A percentile compares a stretch with the other conserved stretches of the same genome.
phyloP scores from a whole-genome alignment of 495 filamentous ascomycete genomes.

The Penicillium ochrochloron region DNA sequence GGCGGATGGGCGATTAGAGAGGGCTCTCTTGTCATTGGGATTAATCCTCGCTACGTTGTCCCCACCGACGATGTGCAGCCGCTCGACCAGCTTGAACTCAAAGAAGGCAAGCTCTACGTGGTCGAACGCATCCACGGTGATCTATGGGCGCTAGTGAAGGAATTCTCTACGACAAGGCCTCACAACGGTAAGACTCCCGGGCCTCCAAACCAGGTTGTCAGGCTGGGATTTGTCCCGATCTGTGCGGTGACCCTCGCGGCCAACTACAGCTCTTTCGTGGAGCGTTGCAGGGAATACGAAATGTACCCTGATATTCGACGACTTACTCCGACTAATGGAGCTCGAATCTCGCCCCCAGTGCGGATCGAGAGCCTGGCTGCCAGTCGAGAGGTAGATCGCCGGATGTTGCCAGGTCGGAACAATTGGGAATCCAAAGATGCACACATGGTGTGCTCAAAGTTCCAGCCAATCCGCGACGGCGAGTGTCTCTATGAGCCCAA shows the following conservation, averaged over 20 bases:
- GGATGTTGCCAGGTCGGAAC: neutral
- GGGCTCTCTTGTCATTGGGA: constrained; percentile 5
- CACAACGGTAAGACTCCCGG: neutral
- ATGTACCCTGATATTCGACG: neutral
- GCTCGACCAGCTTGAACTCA: neutral
- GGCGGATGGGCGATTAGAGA: neutral
- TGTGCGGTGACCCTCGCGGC: constrained; percentile 6
- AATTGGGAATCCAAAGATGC: neutral
- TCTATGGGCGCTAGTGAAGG: neutral
- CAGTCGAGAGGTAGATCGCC: neutral
- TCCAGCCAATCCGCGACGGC: neutral
- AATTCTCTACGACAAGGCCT: neutral
- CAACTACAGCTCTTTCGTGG: neutral
- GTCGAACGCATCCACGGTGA: constrained; percentile 1
- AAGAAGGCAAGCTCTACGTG: neutral
- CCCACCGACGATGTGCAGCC: neutral
- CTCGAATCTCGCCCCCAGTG: neutral
- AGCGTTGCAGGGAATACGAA: neutral
- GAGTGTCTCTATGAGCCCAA: neutral
- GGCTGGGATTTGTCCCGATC: neutral
- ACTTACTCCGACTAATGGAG: neutral
- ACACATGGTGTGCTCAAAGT: neutral
- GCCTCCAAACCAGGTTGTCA: neutral
- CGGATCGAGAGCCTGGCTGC: neutral
- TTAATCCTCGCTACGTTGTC: neutral